Conservation (phyloP, 371 early-diverging fungal genomes). For the Mucor racemosus region DNA sequence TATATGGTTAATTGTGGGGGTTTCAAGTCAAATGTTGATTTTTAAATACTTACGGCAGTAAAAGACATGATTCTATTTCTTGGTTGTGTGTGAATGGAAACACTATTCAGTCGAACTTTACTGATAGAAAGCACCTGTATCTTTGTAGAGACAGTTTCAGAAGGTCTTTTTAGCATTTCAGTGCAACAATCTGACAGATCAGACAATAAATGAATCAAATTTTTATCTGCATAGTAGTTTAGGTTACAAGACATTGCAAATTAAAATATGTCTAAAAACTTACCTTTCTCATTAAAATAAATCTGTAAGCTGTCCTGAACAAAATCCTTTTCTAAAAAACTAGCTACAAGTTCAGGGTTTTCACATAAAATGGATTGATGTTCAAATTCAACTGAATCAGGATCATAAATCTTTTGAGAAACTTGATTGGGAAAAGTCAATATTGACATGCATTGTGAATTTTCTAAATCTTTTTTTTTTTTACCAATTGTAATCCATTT, state of each 20-base stretch:
- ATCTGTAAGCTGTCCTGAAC: conserved; percentile 19
- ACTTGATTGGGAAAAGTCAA: conserved; percentile 6
- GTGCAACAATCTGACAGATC: conserved; percentile 4
- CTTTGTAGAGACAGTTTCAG: conserved; percentile 16
- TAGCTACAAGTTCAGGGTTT: conserved; percentile 25
- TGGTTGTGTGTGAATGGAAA: conserved; percentile 9
- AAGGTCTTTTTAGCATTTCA: conserved; percentile 24
- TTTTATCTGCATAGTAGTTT: background rate
- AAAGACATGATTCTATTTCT: conserved; percentile 8
- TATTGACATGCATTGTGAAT: background rate
- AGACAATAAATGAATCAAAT: background rate
- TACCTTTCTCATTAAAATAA: conserved; percentile 13
- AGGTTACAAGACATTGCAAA: background rate
- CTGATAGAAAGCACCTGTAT: background rate
- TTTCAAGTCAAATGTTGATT: background rate
- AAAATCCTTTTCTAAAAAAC: conserved; percentile 22
- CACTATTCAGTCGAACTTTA: conserved; percentile 5
- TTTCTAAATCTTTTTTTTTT: background rate
- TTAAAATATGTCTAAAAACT: too few relatives aligned
- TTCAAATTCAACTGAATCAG: conserved; percentile 16
- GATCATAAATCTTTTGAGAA: conserved; percentile 11
- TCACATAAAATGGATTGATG: conserved; percentile 21
- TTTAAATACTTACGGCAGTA: conserved; percentile 8
- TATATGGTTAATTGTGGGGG: background rate
- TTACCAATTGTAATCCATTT: conserved; percentile 27